Base-by-base conservation (phyloP, 2,329 filamentous ascomycete genomes). In the Xylariales sp. region DNA sequence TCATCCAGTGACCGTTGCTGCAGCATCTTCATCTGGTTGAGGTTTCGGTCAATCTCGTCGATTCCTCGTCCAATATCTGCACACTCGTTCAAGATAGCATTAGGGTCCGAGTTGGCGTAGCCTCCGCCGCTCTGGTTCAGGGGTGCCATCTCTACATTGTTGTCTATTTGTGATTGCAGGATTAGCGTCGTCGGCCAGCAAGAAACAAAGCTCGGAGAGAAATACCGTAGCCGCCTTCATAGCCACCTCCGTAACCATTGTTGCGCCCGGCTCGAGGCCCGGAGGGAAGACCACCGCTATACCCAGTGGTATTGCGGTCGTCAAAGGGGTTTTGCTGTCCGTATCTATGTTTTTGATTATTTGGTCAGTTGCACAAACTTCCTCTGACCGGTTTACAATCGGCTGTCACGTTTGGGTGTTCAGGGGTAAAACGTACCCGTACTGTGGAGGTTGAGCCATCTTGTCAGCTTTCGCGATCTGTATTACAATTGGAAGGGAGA, bases 11-110 rank as follows among this genome's bases (percentile, higher is more conserved):
- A 78, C 45, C 80, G 74, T 55, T 78, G 76, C 59, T 91, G 86
- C 25, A 88, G 71, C 59, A 73, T 74, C 52, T 80, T 78, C 33
- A 95, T 78, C 54, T 85, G 76, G 47, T 80, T 73, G 23, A 94
- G 76, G 52, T 85, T 85, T 45, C 66, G 65, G 54, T 89, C 81
- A 54, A 96, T 78, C 41, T 81, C 71, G 45, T 85, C 76, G 54
- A 96, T 85, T 29, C 82, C 84, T 42, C 77, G 71, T 59, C 89
- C 84, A 58, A 96, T 85, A 31, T 87, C 81, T 42, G 80, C 78
- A 66, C 88, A 93, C 60, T 93, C 84, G 66, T 94, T 88, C 43
- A 96, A 75, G 49, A 95, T 85, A 40, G 78, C 78, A 57, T 88
- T 89, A 29, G 85, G 80, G 60, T 89, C 78, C 50, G 63, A 53